Evolutionary conservation across 257 asterid species (phyloP), one percentile per base, ranked within the genome.

Genomic region (Nicotiana noctiflora): DNA sequence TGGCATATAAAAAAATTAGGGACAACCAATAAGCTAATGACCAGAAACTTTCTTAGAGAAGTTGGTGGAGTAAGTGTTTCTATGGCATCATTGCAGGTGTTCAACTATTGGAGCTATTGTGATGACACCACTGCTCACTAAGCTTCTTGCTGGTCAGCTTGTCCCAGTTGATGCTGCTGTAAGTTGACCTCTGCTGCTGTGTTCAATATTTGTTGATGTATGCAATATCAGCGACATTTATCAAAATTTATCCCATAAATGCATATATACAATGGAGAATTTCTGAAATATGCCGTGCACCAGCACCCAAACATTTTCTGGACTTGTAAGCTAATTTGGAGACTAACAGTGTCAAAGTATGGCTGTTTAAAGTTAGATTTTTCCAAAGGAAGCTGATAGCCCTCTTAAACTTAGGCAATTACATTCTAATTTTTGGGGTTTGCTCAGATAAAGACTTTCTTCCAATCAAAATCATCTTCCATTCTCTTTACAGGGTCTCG

Each of bases 111-210:
- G 98, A 76, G 99, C 99, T 80, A 95, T 95, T 86, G 77, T 95
- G 72, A 92, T 95, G 98, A 95, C 98, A 11, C 99, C 99, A 4
- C 96, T 95, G 80, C 91, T 95, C 49, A 95, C 99, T 14, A 92
- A 93, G 88, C 94, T 95, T 83, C 90, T 95, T 80, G 99, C 99
- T 0, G 98, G 98, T 82, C 99, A 95, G 84, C 98, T 95, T 81
- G 99, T 95, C 83, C 99, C 99, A 4, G 99, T 95, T 79, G 99
- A 95, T 90, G 98, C 99, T 21, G 97, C 98, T 21, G 99, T 95
- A 89, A 88, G 97, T 87, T 80, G 62, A 15, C 51, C 4, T 82
- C 25, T 81, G 79, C 44, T 76, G 76, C 6, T 21, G 17, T 32
- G 19, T 64, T 65, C 62, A 59, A 14, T 21, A 72, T 44, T 46